These are phyloP conservation scores for Tulasnella sp. DNA, from an alignment of 768 basidiomycete genomes.

Conservation along the genomic window DNA sequence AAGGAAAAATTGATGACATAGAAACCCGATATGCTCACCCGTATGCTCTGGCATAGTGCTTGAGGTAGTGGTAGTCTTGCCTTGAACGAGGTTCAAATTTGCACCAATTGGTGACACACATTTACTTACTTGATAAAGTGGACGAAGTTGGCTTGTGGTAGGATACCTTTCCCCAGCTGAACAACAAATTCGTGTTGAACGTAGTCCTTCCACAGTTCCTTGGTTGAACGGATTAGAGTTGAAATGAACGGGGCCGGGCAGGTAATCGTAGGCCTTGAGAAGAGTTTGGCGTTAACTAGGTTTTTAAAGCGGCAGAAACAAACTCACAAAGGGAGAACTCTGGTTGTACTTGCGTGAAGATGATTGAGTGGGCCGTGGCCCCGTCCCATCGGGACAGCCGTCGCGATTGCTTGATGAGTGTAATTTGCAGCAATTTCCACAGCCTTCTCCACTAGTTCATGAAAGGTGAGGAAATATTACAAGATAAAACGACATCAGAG, in stretches of 20 bases:
- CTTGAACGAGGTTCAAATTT: conserved; percentile 44
- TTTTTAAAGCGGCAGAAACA: background rate
- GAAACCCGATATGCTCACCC: conserved; percentile 50
- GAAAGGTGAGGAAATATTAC: background rate
- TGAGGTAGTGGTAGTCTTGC: conserved; percentile 81
- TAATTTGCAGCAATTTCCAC: conserved; percentile 65
- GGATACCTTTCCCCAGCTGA: conserved; percentile 71
- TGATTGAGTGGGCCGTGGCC: conserved; percentile 91
- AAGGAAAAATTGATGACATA: background rate
- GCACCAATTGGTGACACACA: background rate
- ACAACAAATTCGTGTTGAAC: conserved; percentile 85
- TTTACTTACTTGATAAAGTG: conserved; percentile 78
- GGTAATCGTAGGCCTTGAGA: conserved; percentile 55
- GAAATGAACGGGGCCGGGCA: conserved; percentile 73
- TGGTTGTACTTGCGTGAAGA: conserved; percentile 59
- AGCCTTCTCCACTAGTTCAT: conserved; percentile 59
- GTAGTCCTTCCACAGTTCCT: conserved; percentile 67
- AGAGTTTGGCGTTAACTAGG: background rate
- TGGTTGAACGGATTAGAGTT: conserved; percentile 62
- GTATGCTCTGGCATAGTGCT: conserved; percentile 84
- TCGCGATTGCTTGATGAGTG: conserved; percentile 72
- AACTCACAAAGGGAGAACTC: conserved; percentile 61
- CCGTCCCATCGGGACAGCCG: conserved; percentile 66
- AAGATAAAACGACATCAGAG: background rate
- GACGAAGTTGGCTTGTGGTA: conserved; percentile 66